Percentiles rank a stretch among this genome's conserved stretches.
These are phyloP conservation scores for Aphanomyces invadans DNA, from an alignment of 352 stramenopile species.

Conservation along the genomic window DNA sequence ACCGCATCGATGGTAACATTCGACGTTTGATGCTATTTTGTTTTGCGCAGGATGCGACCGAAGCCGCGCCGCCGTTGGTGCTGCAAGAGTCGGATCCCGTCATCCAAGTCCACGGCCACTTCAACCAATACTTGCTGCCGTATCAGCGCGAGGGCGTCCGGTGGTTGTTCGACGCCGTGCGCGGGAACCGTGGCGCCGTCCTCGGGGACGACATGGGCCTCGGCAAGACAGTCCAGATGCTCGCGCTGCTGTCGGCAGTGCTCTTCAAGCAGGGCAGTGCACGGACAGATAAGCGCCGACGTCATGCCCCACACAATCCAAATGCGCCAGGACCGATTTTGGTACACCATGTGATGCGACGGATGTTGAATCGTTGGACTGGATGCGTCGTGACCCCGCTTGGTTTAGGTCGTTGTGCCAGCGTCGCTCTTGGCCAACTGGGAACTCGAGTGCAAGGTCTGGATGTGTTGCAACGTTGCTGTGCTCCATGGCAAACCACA, in stretches of 20 bases:
- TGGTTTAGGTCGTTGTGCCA: constrained; percentile 25
- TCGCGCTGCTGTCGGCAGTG: constrained; percentile 26
- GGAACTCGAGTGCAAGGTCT: constrained; percentile 23
- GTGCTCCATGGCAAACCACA: constrained; percentile 53
- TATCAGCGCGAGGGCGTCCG: constrained; percentile 64
- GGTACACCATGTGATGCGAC: not conserved
- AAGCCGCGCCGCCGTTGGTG: constrained; percentile 37
- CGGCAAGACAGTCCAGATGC: constrained; percentile 80
- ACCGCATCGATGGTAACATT: constrained; percentile 2
- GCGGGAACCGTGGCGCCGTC: constrained; percentile 27
- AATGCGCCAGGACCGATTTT: not conserved
- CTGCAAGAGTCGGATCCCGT: constrained; percentile 18
- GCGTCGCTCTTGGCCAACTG: constrained; percentile 24
- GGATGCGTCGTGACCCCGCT: no score
- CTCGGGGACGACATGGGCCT: constrained; percentile 64
- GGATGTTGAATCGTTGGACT: not conserved
- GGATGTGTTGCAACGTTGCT: constrained; percentile 51
- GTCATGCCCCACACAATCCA: not conserved
- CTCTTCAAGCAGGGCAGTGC: constrained; percentile 29
- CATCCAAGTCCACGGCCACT: constrained; percentile 50
- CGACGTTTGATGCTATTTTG: no score
- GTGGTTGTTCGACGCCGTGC: constrained; percentile 58
- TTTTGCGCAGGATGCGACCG: no score
- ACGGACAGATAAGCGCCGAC: not conserved
- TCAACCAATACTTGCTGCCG: constrained; percentile 67